Conservation (phyloP, 495 filamentous ascomycete species). For the Immersiella caudata region DNA sequence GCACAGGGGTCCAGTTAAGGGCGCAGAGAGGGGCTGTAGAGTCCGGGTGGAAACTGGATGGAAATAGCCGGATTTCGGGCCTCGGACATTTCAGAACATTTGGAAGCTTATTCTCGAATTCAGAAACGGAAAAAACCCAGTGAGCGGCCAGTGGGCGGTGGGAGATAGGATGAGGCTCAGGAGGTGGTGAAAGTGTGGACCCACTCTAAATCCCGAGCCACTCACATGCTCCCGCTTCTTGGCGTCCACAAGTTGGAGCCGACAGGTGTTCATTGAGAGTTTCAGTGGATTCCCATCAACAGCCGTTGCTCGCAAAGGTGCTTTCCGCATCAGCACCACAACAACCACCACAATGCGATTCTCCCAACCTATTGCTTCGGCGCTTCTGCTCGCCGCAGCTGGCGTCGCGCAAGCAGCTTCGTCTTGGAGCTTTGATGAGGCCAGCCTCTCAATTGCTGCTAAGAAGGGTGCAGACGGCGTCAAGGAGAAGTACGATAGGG, state of each 20-base stretch:
- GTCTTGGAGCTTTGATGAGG: conserved; percentile 85
- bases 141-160: too few relatives aligned
- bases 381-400: conserved; percentile 50
- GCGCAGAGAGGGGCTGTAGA: too few relatives aligned
- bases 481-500: conserved; percentile 69
- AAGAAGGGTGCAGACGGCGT: conserved; percentile 66
- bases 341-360: conserved; percentile 50
- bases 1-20: too few relatives aligned
- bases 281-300: conserved; percentile 25
- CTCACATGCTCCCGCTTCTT: neutral
- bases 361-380: conserved; percentile 51
- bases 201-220: neutral
- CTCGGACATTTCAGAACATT: too few relatives aligned
- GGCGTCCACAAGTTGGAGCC: conserved; percentile 13
- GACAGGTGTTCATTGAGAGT: conserved; percentile 33
- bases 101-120: neutral
- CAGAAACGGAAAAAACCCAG: too few relatives aligned
- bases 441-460: conserved; percentile 71
- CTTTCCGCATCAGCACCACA: conserved; percentile 20
- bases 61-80: too few relatives aligned
- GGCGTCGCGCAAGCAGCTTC: conserved; percentile 63
- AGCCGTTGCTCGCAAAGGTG: conserved; percentile 25
- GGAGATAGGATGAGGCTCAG: neutral
- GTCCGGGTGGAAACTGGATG: too few relatives aligned
- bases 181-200: neutral